Conservation (phyloP, 305 asterid genomes). For the Caryopteris hybrid region DNA sequence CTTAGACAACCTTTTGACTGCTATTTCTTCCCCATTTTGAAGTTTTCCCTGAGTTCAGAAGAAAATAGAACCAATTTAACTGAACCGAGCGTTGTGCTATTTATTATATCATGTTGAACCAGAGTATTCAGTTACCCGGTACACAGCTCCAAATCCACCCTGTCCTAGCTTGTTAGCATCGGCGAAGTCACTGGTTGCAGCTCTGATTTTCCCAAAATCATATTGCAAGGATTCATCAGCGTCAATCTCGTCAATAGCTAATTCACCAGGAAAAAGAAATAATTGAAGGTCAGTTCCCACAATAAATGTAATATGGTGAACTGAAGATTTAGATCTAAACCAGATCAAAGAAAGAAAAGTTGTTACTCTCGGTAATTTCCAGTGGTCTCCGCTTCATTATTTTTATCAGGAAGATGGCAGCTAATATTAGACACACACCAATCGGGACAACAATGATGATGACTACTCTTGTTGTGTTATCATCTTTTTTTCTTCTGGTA, state of each 20-base stretch:
- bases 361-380: slow-evolving; percentile 14
- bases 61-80: too few relatives aligned
- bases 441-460: slow-evolving; percentile 18
- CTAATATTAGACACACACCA: slow-evolving; percentile 10
- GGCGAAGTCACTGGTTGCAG: neutral
- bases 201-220: neutral
- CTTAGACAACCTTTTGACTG: neutral
- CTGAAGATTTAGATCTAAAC: too few relatives aligned
- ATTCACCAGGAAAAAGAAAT: too few relatives aligned
- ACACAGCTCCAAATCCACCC: too few relatives aligned
- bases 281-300: too few relatives aligned
- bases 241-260: neutral
- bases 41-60: neutral
- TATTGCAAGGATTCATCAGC: neutral
- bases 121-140: neutral
- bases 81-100: too few relatives aligned
- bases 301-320: too few relatives aligned
- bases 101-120: too few relatives aligned
- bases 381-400: slow-evolving; percentile 5
- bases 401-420: slow-evolving; percentile 10
- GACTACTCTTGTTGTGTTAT: slow-evolving; percentile 3
- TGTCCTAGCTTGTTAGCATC: neutral
- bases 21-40: slow-evolving; percentile 10
- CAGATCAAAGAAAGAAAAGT: neutral
- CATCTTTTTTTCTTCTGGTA: slow-evolving; percentile 6